Percentiles rank a stretch among this genome's conserved stretches.
Conservation (phyloP, 2,329 filamentous ascomycete genomes). For the Colletotrichum camelliae region DNA sequence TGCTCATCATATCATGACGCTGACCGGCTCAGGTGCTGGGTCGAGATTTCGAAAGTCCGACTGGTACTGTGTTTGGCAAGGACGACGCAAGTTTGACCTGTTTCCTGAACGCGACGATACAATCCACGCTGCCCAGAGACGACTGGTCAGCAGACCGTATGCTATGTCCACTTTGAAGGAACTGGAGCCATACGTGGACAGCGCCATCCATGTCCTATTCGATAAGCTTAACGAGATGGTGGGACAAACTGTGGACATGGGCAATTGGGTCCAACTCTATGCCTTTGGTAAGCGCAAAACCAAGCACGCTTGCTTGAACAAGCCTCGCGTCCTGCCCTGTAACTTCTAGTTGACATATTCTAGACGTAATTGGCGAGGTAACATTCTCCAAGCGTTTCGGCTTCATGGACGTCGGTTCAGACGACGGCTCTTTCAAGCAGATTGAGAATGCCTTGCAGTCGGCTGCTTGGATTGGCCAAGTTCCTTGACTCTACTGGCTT, state of each 20-base stretch:
- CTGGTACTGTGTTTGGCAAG: conserved; percentile 8
- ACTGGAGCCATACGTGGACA: conserved; percentile 5
- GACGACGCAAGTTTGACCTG: not conserved
- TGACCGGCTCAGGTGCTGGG: not conserved
- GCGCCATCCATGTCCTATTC: not conserved
- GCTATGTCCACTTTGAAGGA: conserved; percentile 1
- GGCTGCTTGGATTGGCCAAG: conserved; percentile 3
- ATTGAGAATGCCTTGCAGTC: not conserved
- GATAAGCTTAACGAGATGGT: not conserved
- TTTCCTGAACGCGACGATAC: not conserved
- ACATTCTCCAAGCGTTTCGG: conserved; percentile 8
- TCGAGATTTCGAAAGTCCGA: conserved; percentile 8
- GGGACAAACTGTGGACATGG: not conserved
- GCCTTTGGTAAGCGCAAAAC: not conserved
- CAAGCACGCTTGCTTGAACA: not conserved
- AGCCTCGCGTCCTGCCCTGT: not conserved
- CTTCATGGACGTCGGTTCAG: conserved; percentile 1
- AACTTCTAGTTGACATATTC: not conserved
- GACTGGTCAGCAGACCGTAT: not conserved
- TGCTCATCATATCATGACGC: too few species aligned
- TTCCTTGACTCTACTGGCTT: conserved; percentile 8
- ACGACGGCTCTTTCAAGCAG: conserved; percentile 3
- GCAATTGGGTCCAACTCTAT: conserved; percentile 9
- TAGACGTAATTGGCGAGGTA: conserved; percentile 1
- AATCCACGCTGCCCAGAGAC: not conserved